Evolutionary conservation across 2,329 filamentous ascomycete species (phyloP).

Genomic region (Leptographium galeiforme): DNA sequence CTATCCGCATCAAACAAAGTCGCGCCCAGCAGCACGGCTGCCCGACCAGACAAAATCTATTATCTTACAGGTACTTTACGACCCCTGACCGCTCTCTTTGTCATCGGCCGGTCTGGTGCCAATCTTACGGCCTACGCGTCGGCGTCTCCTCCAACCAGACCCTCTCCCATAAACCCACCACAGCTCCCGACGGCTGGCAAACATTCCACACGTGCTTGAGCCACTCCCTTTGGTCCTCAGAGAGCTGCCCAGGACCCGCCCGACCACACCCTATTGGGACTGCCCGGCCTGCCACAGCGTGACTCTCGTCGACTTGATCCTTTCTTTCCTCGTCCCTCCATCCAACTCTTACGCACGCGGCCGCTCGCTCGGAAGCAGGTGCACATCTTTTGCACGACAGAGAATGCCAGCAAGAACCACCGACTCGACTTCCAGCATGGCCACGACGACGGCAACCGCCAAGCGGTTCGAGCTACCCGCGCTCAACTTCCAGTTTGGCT

Average conservation of each 20-base stretch:
- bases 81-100: neutral
- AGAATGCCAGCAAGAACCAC: conserved; percentile 15
- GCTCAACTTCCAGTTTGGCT: conserved; percentile 44
- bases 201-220: neutral
- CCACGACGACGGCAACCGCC: neutral
- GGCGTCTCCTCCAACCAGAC: neutral
- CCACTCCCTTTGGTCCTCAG: neutral
- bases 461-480: conserved; percentile 41
- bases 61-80: neutral
- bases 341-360: neutral
- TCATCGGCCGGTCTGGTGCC: neutral
- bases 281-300: neutral
- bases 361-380: neutral
- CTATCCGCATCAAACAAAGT: neutral
- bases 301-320: neutral
- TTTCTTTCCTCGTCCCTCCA: neutral
- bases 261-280: neutral
- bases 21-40: too few species aligned
- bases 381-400: neutral
- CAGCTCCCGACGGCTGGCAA: neutral
- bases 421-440: conserved; percentile 8
- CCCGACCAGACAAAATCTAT: too few species aligned
- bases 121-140: conserved; percentile 2
- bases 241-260: neutral
- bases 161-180: neutral